Conservation (phyloP, 2,329 filamentous ascomycete species). For the Hypoxylon sp. region DNA sequence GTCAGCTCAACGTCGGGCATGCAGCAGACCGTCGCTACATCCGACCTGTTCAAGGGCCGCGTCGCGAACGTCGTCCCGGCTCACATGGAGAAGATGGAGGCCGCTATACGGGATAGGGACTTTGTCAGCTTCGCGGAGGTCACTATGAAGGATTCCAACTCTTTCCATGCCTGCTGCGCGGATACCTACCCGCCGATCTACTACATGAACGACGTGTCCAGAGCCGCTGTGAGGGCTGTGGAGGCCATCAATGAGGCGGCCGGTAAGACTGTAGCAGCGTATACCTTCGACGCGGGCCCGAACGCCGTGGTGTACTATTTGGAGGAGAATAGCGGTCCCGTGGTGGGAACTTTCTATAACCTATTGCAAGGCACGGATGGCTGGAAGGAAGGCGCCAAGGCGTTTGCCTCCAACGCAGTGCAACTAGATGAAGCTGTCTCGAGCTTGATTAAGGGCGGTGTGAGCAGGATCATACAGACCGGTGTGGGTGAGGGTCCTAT, state of each 20-base stretch:
- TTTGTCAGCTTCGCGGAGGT: constrained; percentile 90
- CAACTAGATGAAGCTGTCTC: constrained; percentile 76
- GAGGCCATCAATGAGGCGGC: constrained; percentile 88
- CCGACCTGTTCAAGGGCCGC: constrained; percentile 85
- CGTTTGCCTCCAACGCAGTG: constrained; percentile 66
- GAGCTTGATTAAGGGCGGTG: constrained; percentile 78
- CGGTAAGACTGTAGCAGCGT: constrained; percentile 86
- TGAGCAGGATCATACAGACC: constrained; percentile 92
- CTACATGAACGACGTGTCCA: constrained; percentile 95
- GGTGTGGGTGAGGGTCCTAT: constrained; percentile 90
- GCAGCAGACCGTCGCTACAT: constrained; percentile 96
- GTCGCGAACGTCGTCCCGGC: constrained; percentile 82
- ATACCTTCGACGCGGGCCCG: constrained; percentile 97
- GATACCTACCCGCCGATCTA: constrained; percentile 98
- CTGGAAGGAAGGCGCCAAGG: constrained; percentile 74
- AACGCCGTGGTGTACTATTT: constrained; percentile 98
- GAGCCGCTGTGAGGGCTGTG: constrained; percentile 88
- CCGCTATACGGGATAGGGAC: constrained; percentile 81
- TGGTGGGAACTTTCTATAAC: constrained; percentile 84
- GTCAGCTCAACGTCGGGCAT: constrained; percentile 94
- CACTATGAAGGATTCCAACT: constrained; percentile 97
- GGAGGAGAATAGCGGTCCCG: constrained; percentile 78
- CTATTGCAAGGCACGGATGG: constrained; percentile 75
- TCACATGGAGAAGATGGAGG: constrained; percentile 88
- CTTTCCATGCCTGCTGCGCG: constrained; percentile 94